Evolutionary conservation across 2,329 filamentous ascomycete genomes (phyloP).

Genomic region (Fusarium haematococcum): DNA sequence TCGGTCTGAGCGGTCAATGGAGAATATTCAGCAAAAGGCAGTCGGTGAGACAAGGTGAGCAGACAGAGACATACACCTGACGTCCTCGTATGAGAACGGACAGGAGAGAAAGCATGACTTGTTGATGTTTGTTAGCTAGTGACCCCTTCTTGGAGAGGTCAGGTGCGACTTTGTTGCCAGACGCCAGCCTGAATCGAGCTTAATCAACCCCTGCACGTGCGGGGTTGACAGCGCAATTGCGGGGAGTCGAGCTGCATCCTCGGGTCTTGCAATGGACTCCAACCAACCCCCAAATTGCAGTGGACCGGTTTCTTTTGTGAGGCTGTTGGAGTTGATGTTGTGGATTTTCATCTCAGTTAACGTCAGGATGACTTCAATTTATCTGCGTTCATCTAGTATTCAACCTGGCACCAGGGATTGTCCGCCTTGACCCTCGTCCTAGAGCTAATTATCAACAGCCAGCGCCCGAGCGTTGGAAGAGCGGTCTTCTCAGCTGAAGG

Average conservation of each 20-base stretch:
- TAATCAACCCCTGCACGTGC: constrained; percentile 31
- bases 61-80: neutral
- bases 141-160: constrained; percentile 18
- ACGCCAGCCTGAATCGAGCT: constrained; percentile 17
- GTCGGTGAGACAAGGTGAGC: constrained; percentile 4
- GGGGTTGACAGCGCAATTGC: constrained; percentile 35
- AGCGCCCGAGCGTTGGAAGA: neutral
- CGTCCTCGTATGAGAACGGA: neutral
- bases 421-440: neutral
- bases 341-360: neutral
- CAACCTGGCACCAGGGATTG: neutral
- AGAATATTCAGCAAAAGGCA: neutral
- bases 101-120: neutral
- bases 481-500: neutral
- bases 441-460: neutral
- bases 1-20: neutral
- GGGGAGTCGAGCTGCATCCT: constrained; percentile 14
- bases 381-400: neutral
- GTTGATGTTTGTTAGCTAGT: constrained; percentile 7
- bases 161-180: constrained; percentile 14
- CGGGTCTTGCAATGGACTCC: neutral
- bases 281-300: neutral
- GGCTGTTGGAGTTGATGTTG: neutral
- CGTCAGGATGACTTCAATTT: neutral
- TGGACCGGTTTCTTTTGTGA: neutral